Evolutionary conservation across 2,329 filamentous ascomycete species (phyloP), one percentile per base, ranked within the genome.

Genomic region (Microascus cirrosus): DNA sequence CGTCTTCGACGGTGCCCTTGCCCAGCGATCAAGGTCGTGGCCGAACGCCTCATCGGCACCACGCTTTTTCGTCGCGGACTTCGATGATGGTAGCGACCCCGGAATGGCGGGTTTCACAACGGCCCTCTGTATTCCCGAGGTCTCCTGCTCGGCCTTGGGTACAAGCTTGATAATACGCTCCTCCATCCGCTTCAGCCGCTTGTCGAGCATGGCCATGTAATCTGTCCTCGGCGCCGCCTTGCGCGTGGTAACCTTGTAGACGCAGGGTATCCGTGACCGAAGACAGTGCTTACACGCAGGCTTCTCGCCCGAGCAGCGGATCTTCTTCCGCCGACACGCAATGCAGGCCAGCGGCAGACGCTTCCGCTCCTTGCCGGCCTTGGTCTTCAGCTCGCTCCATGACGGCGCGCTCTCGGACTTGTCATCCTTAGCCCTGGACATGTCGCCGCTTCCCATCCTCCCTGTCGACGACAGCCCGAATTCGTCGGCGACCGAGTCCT

Each of bases 131-230:
- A 95, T 86, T 8, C 80, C 77, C 10, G 80, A 75, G 59, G 86
- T 69, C 50, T 87, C 85, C 61, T 89, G 81, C 62, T 95, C 91
- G 50, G 90, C 82, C 68, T 93, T 95, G 0, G 94, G 93, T 32
- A 97, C 87, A 59, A 93, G 87, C 70, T 96, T 96, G 73, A 97
- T 95, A 61, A 97, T 94, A 59, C 93, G 86, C 66, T 97, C 93
- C 71, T 99, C 94, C 94, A 97, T 97, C 59, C 93, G 81, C 76
- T 95, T 96, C 63, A 97, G 72, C 57, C 94, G 83, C 73, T 96
- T 96, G 73, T 97, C 94, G 65, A 97, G 75, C 91, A 97, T 97
- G 50, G 92, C 91, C 94, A 97, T 97, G 71, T 97, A 97, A 71
- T 97, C 94, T 20, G 94, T 97, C 56, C 94, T 82, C 2, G 94